Conservation (phyloP, 768 basidiomycete genomes). For the Lentinula aciculospora region DNA sequence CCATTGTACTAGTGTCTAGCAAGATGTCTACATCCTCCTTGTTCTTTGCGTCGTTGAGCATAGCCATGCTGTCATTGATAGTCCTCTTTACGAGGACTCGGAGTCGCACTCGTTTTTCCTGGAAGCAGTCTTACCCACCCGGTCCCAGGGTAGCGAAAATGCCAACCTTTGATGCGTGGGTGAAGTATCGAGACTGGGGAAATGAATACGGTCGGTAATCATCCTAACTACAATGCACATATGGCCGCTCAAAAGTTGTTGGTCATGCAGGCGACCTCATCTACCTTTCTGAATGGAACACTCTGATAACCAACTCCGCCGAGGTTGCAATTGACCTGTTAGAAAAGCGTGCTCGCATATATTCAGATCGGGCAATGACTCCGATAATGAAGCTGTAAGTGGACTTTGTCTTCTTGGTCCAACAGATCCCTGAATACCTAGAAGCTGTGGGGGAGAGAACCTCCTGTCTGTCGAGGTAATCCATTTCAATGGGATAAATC, state of each 20-base stretch:
- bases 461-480: not conserved
- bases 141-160: not conserved
- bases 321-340: not conserved
- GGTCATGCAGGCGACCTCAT: not conserved
- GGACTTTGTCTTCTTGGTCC: not conserved
- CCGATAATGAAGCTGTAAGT: not conserved
- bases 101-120: not conserved
- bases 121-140: not conserved
- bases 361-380: not conserved
- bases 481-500: not conserved
- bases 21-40: not conserved
- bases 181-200: not conserved
- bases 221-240: not conserved
- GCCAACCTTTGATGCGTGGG: not conserved
- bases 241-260: not conserved
- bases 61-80: not conserved
- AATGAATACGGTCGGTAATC: not conserved
- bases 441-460: not conserved
- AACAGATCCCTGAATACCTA: not conserved
- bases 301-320: not conserved
- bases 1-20: not conserved
- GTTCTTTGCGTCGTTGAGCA: not conserved
- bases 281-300: not conserved
- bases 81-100: not conserved
- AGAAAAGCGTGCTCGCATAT: not conserved